A percentile compares a stretch with the other conserved stretches of the same genome.
These are phyloP conservation scores for Lodderomyces beijingensis DNA, from an alignment of 1,139 yeast genomes.

Conservation along the genomic window DNA sequence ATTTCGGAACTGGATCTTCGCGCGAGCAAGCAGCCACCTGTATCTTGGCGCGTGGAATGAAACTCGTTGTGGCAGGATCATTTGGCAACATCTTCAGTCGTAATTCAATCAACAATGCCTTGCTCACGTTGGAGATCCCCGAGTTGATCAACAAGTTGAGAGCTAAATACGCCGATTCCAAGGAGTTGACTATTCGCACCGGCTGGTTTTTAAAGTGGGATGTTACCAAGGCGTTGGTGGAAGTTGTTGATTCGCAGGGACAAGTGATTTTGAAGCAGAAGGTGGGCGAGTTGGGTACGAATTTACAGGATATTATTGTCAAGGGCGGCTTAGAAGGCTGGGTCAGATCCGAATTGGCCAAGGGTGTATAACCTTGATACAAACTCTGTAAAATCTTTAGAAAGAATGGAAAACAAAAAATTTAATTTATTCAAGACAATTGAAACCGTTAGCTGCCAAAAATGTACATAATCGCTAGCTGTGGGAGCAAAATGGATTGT, in stretches of 20 bases:
- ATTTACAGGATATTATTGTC: slow-evolving; percentile 92
- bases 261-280: slow-evolving; percentile 73
- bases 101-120: slow-evolving; percentile 92
- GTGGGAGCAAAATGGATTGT: too few relatives aligned
- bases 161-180: slow-evolving; percentile 51
- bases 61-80: slow-evolving; percentile 91
- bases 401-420: too few relatives aligned
- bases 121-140: slow-evolving; percentile 90
- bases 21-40: slow-evolving; percentile 99
- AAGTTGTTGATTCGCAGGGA: slow-evolving; percentile 63
- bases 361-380: too few relatives aligned
- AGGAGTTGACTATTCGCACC: slow-evolving; percentile 85
- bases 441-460: too few relatives aligned
- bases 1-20: slow-evolving; percentile 98
- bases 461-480: too few relatives aligned
- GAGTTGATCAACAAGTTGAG: slow-evolving; percentile 74
- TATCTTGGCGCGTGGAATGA: slow-evolving; percentile 88
- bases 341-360: slow-evolving; percentile 74
- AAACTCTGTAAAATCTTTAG: too few relatives aligned
- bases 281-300: slow-evolving; percentile 94
- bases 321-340: slow-evolving; percentile 98
- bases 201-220: slow-evolving; percentile 95
- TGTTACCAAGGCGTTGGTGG: slow-evolving; percentile 76
- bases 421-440: too few relatives aligned
- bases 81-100: slow-evolving; percentile 95